Base-by-base conservation (phyloP, 2,329 filamentous ascomycete genomes). In the Cordyceps cateniannulata region DNA sequence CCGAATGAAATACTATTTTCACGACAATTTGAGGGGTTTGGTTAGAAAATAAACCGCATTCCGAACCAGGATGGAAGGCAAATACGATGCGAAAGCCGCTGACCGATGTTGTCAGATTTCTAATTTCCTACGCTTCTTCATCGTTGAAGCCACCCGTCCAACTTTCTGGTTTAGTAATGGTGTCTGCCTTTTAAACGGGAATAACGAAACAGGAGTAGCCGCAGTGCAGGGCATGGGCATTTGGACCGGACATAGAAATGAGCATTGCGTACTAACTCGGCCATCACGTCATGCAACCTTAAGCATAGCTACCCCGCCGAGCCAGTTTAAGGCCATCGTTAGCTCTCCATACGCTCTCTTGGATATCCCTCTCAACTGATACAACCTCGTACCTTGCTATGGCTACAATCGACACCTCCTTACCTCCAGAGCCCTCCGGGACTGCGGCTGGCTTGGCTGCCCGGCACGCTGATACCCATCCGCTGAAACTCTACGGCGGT, bases 401-500 rank as follows among this genome's bases (percentile, higher is more conserved):
- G 78, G 61, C 76, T 22, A 70, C 69, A 51, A 75, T 82, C 59
- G 81, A 84, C 66, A 82, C 77, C 0, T 76, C 76, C 1, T 71
- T 84, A 9, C 76, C 75, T 3, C 69, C 76, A 3, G 69, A 77
- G 62, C 70, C 81, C 16, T 79, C 80, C 0, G 82, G 82, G 32
- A 74, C 74, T 1, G 83, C 83, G 0, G 79, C 77, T 44, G 54
- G 69, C 14, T 73, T 83, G 52, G 82, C 78, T 0, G 73, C 73
- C 14, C 65, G 71, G 10, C 81, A 85, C 69, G 66, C 74, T 8
- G 68, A 70, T 20, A 77, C 81, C 38, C 76, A 85, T 38, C 71
- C 73, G 5, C 73, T 88, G 35, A 89, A 88, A 70, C 77, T 91
- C 14, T 91, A 90, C 72, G 84, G 84, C 16, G 86, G 85, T 64